Base-by-base conservation (phyloP, 169 alveolate genomes). In the Sarcocystis neurona region DNA sequence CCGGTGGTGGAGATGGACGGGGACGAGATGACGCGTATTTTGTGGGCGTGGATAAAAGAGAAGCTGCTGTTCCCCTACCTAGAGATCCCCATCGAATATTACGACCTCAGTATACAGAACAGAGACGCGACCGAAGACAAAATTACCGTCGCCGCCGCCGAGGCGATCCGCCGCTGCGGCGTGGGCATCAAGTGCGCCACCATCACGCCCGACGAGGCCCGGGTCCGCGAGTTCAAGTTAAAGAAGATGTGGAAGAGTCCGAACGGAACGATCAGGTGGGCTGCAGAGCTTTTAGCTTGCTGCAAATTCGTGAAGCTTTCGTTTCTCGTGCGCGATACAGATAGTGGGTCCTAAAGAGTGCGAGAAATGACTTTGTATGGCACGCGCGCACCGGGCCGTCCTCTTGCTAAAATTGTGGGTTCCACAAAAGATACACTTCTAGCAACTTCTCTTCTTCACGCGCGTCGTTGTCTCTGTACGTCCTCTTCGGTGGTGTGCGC, bases 161-260 rank as follows among this genome's bases (percentile, higher is more conserved):
- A 95, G 85, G 99, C 99, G 68, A 97, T 98, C 56, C 92, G 94
- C 89, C 92, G 96, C 88, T 92, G 93, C 60, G 92, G 96, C 41
- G 99, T 97, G 46, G 99, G 99, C 56, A 97, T 97, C 53, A 97
- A 97, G 89, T 97, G 99, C 84, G 99, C 99, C 44, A 97, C 99
- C 39, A 98, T 97, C 90, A 98, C 99, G 46, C 99, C 99, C 6
- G 99, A 98, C 90, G 99, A 97, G 85, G 99, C 98, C 0, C 91
- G 99, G 82, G 97, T 98, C 8, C 88, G 74, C 89, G 99, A 98
- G 87, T 98, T 97, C 94, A 93, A 93, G 44, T 94, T 98, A 44
- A 97, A 98, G 93, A 87, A 97, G 90, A 98, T 98, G 99, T 98
- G 98, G 98, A 94, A 96, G 87, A 95, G 98, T 18, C 99, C 99